These are phyloP conservation scores for Euptelea pleiosperma DNA, from an alignment of 164 flowering plant genomes.

Conservation along the genomic window DNA sequence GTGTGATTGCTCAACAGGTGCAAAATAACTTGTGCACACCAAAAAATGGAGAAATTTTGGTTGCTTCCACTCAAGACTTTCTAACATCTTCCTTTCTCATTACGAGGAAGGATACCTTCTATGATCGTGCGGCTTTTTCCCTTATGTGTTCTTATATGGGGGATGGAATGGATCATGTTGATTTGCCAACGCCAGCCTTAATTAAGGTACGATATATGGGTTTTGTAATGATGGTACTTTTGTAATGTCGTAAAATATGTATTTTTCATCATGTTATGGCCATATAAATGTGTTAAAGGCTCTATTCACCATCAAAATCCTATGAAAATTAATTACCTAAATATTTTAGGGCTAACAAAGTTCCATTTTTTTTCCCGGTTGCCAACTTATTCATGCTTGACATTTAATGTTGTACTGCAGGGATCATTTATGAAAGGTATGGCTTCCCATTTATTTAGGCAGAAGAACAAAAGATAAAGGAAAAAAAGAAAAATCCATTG, in stretches of 20 bases:
- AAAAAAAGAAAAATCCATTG: too few relatives aligned
- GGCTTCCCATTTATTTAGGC: too few relatives aligned
- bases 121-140: slow-evolving; percentile 89
- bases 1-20: slow-evolving; percentile 51
- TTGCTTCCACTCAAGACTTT: slow-evolving; percentile 98
- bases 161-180: slow-evolving; percentile 80
- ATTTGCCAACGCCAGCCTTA: slow-evolving; percentile 89
- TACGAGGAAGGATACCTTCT: slow-evolving; percentile 95
- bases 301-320: too few relatives aligned
- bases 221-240: not conserved
- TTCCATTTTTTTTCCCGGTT: too few relatives aligned
- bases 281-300: too few relatives aligned
- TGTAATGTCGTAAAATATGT: not conserved
- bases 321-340: too few relatives aligned
- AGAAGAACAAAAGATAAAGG: too few relatives aligned
- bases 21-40: slow-evolving; percentile 98
- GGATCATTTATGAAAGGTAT: too few relatives aligned
- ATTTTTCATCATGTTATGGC: not conserved
- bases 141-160: slow-evolving; percentile 95
- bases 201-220: slow-evolving; percentile 51
- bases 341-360: too few relatives aligned
- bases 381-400: too few relatives aligned
- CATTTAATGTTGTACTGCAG: too few relatives aligned
- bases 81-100: slow-evolving; percentile 93
- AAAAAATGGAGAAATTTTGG: slow-evolving; percentile 94